Evolutionary conservation across 2,329 filamentous ascomycete species (phyloP).

Genomic region (Camillea tinctor): DNA sequence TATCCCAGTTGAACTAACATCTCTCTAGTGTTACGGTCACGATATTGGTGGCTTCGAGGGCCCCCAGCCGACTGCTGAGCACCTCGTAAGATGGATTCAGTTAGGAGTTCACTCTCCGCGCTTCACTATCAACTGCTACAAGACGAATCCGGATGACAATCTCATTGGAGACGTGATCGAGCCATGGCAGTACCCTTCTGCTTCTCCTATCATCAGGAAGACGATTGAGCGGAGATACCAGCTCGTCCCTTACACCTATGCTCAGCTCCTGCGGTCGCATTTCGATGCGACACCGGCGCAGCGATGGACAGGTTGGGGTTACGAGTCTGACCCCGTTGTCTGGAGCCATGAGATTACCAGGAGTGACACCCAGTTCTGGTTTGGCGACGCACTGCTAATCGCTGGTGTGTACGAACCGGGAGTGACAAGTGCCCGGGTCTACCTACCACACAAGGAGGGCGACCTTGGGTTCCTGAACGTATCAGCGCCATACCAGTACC

Average conservation of each 20-base stretch:
- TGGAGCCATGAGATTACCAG: conserved; percentile 60
- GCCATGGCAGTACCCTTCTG: conserved; percentile 74
- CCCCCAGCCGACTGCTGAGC: conserved; percentile 67
- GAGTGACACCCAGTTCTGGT: conserved; percentile 72
- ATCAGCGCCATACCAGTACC: conserved; percentile 58
- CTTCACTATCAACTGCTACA: conserved; percentile 78
- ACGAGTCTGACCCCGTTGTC: conserved; percentile 63
- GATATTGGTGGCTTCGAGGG: conserved; percentile 77
- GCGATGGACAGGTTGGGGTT: conserved; percentile 73
- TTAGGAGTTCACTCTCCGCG: conserved; percentile 67
- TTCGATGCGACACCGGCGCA: conserved; percentile 61
- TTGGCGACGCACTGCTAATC: conserved; percentile 64
- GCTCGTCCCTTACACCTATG: conserved; percentile 70
- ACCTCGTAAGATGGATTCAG: conserved; percentile 72
- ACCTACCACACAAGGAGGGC: conserved; percentile 52
- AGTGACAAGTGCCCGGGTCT: conserved; percentile 53
- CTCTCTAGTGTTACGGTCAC: conserved; percentile 60
- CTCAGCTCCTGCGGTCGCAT: conserved; percentile 61
- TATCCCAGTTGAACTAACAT: neutral
- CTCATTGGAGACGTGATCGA: conserved; percentile 71
- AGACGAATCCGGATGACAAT: conserved; percentile 65
- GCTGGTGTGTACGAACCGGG: conserved; percentile 67
- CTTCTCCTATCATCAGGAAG: conserved; percentile 59
- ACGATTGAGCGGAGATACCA: conserved; percentile 71
- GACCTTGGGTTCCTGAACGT: conserved; percentile 62